A percentile compares a stretch with the other conserved stretches of the same genome.
Conservation (phyloP, 495 filamentous ascomycete species). For the Neurospora discreta region DNA sequence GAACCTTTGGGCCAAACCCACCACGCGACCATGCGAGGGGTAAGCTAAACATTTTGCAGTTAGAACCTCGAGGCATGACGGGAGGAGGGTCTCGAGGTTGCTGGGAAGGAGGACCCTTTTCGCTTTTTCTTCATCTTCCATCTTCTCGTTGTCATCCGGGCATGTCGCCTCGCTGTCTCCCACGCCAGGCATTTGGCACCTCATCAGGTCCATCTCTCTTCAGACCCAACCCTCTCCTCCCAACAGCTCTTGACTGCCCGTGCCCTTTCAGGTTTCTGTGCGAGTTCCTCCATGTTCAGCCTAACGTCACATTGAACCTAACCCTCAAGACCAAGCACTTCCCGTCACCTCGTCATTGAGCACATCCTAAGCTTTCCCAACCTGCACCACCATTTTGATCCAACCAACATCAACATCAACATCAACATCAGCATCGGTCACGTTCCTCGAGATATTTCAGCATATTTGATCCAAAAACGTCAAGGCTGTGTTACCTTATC, state of each 20-base stretch:
- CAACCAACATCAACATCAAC: neutral
- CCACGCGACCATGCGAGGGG: neutral
- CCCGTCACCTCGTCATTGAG: neutral
- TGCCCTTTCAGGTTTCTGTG: neutral
- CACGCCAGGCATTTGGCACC: neutral
- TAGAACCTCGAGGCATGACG: neutral
- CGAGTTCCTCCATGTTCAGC: neutral
- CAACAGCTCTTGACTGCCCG: neutral
- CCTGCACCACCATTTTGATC: neutral
- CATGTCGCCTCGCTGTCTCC: neutral
- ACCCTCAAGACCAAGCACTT: neutral
- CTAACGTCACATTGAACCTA: neutral
- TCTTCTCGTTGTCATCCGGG: neutral
- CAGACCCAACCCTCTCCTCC: neutral
- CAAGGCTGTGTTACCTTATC: neutral
- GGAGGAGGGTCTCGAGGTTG: neutral
- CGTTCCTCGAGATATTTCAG: neutral
- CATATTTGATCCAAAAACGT: neutral
- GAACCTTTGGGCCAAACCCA: neutral
- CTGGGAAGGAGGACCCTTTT: neutral
- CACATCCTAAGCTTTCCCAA: neutral
- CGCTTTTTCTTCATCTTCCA: neutral
- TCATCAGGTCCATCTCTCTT: neutral
- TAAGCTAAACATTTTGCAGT: neutral
- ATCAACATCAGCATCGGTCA: neutral